A percentile compares a stretch with the other conserved stretches of the same genome.
Conservation (phyloP, 192 early-diverging fungal species). For the Backusella psychrophila region DNA sequence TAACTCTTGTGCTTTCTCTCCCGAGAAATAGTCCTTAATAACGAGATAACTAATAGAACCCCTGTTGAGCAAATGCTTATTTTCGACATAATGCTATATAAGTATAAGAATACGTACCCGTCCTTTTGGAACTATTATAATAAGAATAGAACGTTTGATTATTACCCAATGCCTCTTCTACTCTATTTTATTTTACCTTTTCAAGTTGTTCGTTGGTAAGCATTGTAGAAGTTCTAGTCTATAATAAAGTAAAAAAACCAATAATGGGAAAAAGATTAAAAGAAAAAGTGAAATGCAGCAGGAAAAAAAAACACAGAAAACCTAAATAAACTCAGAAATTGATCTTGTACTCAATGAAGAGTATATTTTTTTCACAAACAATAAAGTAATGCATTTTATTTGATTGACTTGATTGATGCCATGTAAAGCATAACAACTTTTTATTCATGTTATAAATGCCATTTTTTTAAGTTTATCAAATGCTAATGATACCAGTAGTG, state of each 20-base stretch:
- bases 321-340: constrained; percentile 1
- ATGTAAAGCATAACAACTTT: background rate
- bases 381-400: background rate
- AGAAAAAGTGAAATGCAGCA: background rate
- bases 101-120: background rate
- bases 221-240: background rate
- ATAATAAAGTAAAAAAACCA: background rate
- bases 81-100: background rate
- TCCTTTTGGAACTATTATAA: background rate
- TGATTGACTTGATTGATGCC: background rate
- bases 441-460: background rate
- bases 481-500: background rate
- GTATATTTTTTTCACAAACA: background rate
- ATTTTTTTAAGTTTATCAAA: background rate
- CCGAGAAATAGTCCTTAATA: constrained; percentile 64
- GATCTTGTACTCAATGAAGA: background rate
- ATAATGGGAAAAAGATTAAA: background rate
- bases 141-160: background rate
- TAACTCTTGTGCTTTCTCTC: constrained; percentile 42
- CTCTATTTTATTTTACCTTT: background rate
- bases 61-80: background rate
- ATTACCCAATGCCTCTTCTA: background rate
- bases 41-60: constrained; percentile 50
- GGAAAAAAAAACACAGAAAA: background rate
- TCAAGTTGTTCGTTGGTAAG: background rate